Percentiles rank a stretch among this genome's conserved stretches.
Conservation (phyloP, 129 eudicot genomes). For the Centrapalus pauciflorus region DNA sequence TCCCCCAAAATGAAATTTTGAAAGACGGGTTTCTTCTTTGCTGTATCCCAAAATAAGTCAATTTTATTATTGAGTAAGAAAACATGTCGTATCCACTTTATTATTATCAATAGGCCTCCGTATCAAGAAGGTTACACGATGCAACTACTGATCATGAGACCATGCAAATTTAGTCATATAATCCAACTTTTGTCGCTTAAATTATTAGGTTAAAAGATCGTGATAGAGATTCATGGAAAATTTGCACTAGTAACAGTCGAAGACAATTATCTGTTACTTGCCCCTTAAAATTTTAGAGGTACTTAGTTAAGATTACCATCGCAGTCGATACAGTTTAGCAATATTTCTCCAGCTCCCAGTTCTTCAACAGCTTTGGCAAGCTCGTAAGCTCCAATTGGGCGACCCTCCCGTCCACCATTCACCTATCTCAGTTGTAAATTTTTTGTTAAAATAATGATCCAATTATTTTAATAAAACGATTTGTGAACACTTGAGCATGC, state of each 20-base stretch:
- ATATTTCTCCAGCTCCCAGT: constrained; percentile 95
- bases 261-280: not conserved
- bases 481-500: no score
- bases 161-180: no score
- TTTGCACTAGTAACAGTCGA: no score
- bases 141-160: no score
- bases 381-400: constrained; percentile 97
- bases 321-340: constrained; percentile 96
- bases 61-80: no score
- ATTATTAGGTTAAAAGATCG: no score
- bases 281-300: not conserved
- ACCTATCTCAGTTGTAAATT: constrained; percentile 59
- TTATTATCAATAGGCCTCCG: no score
- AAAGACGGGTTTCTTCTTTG: not conserved
- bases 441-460: no score
- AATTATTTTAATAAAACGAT: no score
- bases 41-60: not conserved
- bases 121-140: no score
- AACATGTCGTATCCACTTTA: no score
- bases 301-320: constrained; percentile 51
- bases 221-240: no score
- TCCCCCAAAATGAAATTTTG: not conserved
- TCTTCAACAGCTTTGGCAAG: constrained; percentile 99
- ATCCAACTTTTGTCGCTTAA: not conserved
- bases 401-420: constrained; percentile 95